These are phyloP conservation scores for Tephrocybe sp. DNA, from an alignment of 768 basidiomycete genomes.

Conservation along the genomic window DNA sequence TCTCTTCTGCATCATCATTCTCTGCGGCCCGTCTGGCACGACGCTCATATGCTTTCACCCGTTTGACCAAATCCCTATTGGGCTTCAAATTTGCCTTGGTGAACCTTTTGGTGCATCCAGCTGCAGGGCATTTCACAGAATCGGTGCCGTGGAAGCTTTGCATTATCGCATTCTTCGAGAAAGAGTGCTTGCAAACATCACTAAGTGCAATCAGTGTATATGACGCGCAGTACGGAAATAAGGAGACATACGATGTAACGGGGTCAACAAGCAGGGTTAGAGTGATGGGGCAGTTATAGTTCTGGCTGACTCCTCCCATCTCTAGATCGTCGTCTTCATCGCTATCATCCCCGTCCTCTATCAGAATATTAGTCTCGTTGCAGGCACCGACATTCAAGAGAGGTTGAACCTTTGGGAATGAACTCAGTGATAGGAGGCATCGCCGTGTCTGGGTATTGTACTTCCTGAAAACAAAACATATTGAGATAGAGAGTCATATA, in stretches of 20 bases:
- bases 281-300: slow-evolving; percentile 83
- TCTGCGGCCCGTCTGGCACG: slow-evolving; percentile 50
- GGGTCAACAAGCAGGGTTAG: slow-evolving; percentile 69
- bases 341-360: slow-evolving; percentile 80
- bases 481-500: background rate
- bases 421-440: slow-evolving; percentile 81
- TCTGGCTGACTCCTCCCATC: slow-evolving; percentile 82
- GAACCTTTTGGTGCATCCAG: slow-evolving; percentile 69
- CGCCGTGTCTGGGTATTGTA: slow-evolving; percentile 57
- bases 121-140: slow-evolving; percentile 57
- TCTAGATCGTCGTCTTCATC: slow-evolving; percentile 89
- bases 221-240: slow-evolving; percentile 8
- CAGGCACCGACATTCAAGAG: background rate
- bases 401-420: slow-evolving; percentile 59
- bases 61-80: slow-evolving; percentile 62
- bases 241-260: slow-evolving; percentile 69
- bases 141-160: slow-evolving; percentile 51
- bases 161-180: slow-evolving; percentile 68
- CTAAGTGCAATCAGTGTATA: slow-evolving; percentile 33
- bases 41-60: slow-evolving; percentile 58
- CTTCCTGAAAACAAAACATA: slow-evolving; percentile 47
- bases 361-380: slow-evolving; percentile 4
- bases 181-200: slow-evolving; percentile 76
- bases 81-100: slow-evolving; percentile 47
- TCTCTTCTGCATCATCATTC: slow-evolving; percentile 61